Base-by-base conservation (phyloP, 75 land plant genomes). In the Sequoiadendron giganteum region DNA sequence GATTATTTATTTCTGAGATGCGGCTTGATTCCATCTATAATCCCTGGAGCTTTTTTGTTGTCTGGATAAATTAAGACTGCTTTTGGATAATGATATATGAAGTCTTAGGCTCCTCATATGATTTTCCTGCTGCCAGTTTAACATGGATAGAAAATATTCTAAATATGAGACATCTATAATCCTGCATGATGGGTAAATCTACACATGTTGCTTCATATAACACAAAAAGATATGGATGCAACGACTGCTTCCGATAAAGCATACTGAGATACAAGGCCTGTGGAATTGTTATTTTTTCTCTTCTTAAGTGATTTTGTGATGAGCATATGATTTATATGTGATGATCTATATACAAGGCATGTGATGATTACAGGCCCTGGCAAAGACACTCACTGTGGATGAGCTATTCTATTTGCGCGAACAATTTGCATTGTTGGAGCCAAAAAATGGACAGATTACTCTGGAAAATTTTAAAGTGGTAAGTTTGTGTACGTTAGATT, bases 351-450 rank as follows among this genome's bases (percentile, higher is more conserved):
- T 89, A n/a, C 39, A 54, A 87, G 58, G 77, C 42, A 61, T 86
- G 87, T 58, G 52, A 86, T 25, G 77, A 6, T 89, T 75, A 81
- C 95, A 96, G 98, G 98, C 98, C 32, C 75, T 96, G 52, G 92
- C 97, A 45, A 96, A 94, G 91, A 94, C 97, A 42, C 88, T 95
- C 88, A 93, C 97, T 42, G 93, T 88, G 8, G 94, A 95, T 89
- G 96, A 96, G 40, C 85, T 95, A 43, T 90, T 90, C 83, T 96
- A 96, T 88, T 77, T 96, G 36, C 90, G 90, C 45, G 93, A 95
- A 84, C 98, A 96, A 83, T 96, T 94, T 90, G 86, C 91, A 47
- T 85, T 94, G 32, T 84, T 96, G 84, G 97, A 92, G 87, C 98
- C 98, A 65, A 94, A 92, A 88, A 94, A 91, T 90, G 97, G 98